Evolutionary conservation across 2,329 filamentous ascomycete genomes (phyloP).

Genomic region (Talaromyces atroroseus): DNA sequence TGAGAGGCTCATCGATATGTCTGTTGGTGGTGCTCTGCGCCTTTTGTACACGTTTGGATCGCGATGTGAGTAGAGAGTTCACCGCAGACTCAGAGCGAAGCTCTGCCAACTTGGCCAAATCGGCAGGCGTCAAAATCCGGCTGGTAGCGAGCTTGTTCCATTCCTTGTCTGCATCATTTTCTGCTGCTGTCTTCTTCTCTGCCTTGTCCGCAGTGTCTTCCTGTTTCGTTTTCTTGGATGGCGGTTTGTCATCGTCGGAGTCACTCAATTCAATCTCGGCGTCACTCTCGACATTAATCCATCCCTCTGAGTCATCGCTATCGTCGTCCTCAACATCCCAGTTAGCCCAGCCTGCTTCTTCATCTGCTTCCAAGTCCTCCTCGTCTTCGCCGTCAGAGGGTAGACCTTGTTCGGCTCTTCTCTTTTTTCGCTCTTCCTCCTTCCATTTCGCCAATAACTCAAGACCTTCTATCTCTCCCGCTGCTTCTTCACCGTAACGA

Average conservation of each 20-base stretch:
- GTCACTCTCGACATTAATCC: conserved; percentile 85
- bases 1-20: conserved; percentile 81
- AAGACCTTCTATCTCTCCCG: conserved; percentile 81
- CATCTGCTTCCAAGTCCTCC: conserved; percentile 57
- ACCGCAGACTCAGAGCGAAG: conserved; percentile 70
- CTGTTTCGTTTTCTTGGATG: conserved; percentile 59
- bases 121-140: conserved; percentile 88
- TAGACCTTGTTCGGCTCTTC: conserved; percentile 63
- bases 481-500: conserved; percentile 75
- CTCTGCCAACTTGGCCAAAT: conserved; percentile 90
- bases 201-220: conserved; percentile 32
- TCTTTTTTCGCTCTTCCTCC: conserved; percentile 75
- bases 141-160: conserved; percentile 72
- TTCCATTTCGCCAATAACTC: conserved; percentile 92
- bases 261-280: conserved; percentile 69
- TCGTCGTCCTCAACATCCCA: conserved; percentile 59
- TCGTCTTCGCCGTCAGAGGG: conserved; percentile 56
- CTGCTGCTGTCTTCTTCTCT: conserved; percentile 32
- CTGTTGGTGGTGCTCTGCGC: conserved; percentile 44
- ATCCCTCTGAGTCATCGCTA: conserved; percentile 73
- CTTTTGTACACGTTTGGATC: conserved; percentile 42
- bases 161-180: conserved; percentile 32
- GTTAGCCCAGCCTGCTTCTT: conserved; percentile 51
- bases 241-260: conserved; percentile 67
- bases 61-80: conserved; percentile 51